A percentile compares a stretch with the other conserved stretches of the same genome.
phyloP scores from a whole-genome alignment of 495 filamentous ascomycete species.

The Stereocaulon alpinum region DNA sequence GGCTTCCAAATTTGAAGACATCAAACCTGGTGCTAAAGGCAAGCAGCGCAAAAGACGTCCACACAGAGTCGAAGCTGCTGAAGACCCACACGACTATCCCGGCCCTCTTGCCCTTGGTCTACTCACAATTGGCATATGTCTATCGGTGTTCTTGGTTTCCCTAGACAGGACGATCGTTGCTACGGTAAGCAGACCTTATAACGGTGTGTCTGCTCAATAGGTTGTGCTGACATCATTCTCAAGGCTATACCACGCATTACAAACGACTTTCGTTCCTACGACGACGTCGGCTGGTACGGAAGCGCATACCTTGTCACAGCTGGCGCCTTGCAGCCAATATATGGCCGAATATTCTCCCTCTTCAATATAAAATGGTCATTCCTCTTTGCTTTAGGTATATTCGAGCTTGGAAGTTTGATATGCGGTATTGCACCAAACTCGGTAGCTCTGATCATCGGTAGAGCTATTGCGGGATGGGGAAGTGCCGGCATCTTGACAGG shows the following conservation, averaged over 20 bases:
- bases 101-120: constrained; percentile 29
- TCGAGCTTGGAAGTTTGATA: constrained; percentile 57
- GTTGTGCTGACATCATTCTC: not conserved
- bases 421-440: constrained; percentile 24
- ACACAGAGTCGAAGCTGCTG: constrained; percentile 7
- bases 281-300: constrained; percentile 44
- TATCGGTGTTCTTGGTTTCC: constrained; percentile 40
- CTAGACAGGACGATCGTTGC: constrained; percentile 36
- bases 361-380: constrained; percentile 25
- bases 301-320: constrained; percentile 45
- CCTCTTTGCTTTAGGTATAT: constrained; percentile 51
- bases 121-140: constrained; percentile 35
- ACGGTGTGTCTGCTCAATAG: not conserved
- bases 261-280: constrained; percentile 35
- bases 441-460: constrained; percentile 27
- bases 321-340: constrained; percentile 29
- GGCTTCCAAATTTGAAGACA: not conserved
- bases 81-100: constrained; percentile 28
- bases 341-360: constrained; percentile 26
- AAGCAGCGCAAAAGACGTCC: not conserved
- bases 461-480: constrained; percentile 28
- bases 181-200: constrained; percentile 3
- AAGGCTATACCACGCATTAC: constrained; percentile 38
- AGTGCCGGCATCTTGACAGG: constrained; percentile 25
- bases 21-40: not conserved